Evolutionary conservation across 2,329 filamentous ascomycete genomes (phyloP).

Genomic region (Pseudogymnoascus sp.): DNA sequence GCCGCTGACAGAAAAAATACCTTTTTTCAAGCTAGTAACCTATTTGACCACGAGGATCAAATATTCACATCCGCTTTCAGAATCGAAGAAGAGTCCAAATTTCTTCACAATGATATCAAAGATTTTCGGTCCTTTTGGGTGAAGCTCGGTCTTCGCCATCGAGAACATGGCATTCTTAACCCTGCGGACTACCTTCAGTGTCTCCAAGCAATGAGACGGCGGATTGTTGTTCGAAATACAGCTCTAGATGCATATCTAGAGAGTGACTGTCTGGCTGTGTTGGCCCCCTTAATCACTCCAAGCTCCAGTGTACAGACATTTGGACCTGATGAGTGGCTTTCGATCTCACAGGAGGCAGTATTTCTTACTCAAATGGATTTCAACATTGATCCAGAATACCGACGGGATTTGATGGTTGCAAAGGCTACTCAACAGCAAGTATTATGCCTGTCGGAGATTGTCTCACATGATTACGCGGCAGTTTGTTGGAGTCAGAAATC

Average conservation of each 20-base stretch:
- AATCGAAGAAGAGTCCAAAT: slow-evolving; percentile 13
- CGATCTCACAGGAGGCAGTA: not conserved
- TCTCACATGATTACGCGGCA: not conserved
- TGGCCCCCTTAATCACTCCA: slow-evolving; percentile 13
- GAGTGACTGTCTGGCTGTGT: slow-evolving; percentile 12
- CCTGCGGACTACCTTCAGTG: slow-evolving; percentile 19
- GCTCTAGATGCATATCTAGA: slow-evolving; percentile 10
- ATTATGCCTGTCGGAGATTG: not conserved
- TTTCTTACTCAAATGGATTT: not conserved
- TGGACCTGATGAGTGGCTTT: slow-evolving; percentile 15
- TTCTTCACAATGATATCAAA: slow-evolving; percentile 19
- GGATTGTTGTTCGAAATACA: not conserved
- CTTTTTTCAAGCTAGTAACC: slow-evolving; percentile 13
- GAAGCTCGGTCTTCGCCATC: slow-evolving; percentile 17
- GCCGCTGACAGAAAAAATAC: slow-evolving; percentile 18
- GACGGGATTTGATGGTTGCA: not conserved
- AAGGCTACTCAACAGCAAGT: not conserved
- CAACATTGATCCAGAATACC: not conserved
- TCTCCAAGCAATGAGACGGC: slow-evolving; percentile 13
- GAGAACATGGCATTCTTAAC: slow-evolving; percentile 9
- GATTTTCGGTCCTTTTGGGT: slow-evolving; percentile 16
- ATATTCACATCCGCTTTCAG: slow-evolving; percentile 25
- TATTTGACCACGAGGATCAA: slow-evolving; percentile 21
- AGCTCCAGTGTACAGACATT: slow-evolving; percentile 17
- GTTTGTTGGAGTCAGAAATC: not conserved